These are phyloP conservation scores for Pseudopediastrum boryanum DNA, from an alignment of 139 green algal species.

Conservation along the genomic window DNA sequence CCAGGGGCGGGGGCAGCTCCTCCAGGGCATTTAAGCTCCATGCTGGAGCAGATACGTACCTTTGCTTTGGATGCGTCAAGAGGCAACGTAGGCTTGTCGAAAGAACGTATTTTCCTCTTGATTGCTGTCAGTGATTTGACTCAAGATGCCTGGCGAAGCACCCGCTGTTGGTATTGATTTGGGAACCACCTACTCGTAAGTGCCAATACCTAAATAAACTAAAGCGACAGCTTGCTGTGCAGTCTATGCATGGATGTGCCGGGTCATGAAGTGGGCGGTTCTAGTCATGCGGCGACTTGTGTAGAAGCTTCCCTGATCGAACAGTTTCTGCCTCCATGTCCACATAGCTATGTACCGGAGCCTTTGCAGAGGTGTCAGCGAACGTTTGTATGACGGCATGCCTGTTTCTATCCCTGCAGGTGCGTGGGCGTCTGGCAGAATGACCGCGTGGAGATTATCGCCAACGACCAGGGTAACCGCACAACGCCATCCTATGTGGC, in stretches of 20 bases:
- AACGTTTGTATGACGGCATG: not conserved
- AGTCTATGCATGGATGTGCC: not conserved
- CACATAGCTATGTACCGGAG: not conserved
- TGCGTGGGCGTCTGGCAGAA: slow-evolving; percentile 91
- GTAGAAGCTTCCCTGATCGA: not conserved
- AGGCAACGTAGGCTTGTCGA: no score
- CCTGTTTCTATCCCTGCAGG: not conserved
- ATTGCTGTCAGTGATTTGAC: no score
- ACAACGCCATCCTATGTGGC: slow-evolving; percentile 96
- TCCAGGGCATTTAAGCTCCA: no score
- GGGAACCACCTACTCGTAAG: slow-evolving; percentile 98
- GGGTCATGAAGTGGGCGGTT: not conserved
- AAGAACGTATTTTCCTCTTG: no score
- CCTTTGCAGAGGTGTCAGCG: not conserved
- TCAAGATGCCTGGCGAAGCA: no score
- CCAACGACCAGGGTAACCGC: slow-evolving; percentile 93
- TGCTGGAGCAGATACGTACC: no score
- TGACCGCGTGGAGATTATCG: slow-evolving; percentile 92
- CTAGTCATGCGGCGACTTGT: not conserved
- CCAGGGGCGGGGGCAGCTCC: no score
- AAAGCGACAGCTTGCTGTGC: not conserved
- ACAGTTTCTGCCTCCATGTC: not conserved
- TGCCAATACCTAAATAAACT: slow-evolving; percentile 55
- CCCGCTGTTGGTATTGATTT: slow-evolving; percentile 95
- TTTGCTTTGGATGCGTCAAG: no score